Base-by-base conservation (phyloP, 2,329 filamentous ascomycete species). In the Paraphoma chrysanthemicola region DNA sequence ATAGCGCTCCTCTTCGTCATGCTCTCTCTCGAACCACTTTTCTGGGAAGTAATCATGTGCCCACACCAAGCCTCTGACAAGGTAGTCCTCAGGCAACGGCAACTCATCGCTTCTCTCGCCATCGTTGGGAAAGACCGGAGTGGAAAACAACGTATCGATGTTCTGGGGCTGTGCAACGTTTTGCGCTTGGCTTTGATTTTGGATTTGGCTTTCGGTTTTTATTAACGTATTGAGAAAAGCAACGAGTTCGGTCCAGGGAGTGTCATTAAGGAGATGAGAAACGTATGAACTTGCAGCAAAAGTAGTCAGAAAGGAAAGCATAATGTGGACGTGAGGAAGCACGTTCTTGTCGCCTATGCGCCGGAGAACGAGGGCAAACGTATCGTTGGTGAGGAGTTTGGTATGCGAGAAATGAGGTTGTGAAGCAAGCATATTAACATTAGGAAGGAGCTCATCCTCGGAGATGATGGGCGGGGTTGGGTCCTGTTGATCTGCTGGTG, bases 31-130 rank as follows among this genome's bases (percentile, higher is more conserved):
- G 66, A 91, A 91, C 85, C 85, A 90, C 0, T 80, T 76, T 0
- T 73, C 53, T 0, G 88, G 87, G 51, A 85, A 88, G 53, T 88
- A 88, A 10, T 80, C 78, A 2, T 86, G 80, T 0, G 82, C 79
- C 79, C 86, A 91, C 1, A 87, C 71, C 1, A 90, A 77, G 0
- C 90, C 90, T 1, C 88, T 81, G 53, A 91, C 82, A 0, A 85
- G 81, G 61, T 86, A 91, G 57, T 93, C 90, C 47, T 92, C 90
- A 0, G 88, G 88, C 0, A 92, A 71, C 0, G 89, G 88, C 0
- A 82, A 78, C 1, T 80, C 80, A 0, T 80, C 70, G 1, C 76
- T 29, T 6, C 56, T 53, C 18, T 66, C 60, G 4, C 51, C 49
- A 1, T 79, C 79, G 2, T 78, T 77, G 0, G 85, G 84, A 54